Evolutionary conservation across 2,329 filamentous ascomycete genomes (phyloP).

Genomic region (Nothopassalora personata): DNA sequence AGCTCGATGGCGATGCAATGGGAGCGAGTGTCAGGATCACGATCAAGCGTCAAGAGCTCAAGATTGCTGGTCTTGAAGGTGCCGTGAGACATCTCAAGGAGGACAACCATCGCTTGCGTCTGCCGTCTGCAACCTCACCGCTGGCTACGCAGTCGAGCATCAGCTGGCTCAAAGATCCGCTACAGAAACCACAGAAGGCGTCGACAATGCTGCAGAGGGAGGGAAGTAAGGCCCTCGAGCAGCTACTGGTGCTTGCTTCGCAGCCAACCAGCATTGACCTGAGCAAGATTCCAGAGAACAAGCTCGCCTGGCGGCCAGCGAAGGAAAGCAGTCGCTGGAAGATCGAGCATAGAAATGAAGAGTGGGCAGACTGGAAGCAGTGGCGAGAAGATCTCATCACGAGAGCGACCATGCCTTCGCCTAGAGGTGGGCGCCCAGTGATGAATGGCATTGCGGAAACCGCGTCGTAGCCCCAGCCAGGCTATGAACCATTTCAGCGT

Average conservation of each 20-base stretch:
- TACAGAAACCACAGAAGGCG: slow-evolving; percentile 40
- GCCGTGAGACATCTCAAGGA: slow-evolving; percentile 64
- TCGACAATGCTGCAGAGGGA: slow-evolving; percentile 53
- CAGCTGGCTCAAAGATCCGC: slow-evolving; percentile 61
- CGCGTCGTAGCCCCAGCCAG: neutral
- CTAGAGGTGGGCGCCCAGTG: neutral
- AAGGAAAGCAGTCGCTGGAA: slow-evolving; percentile 61
- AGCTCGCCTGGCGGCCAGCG: slow-evolving; percentile 61
- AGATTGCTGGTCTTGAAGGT: slow-evolving; percentile 56
- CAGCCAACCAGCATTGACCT: slow-evolving; percentile 56
- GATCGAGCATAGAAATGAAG: slow-evolving; percentile 59
- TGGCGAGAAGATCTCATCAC: slow-evolving; percentile 7
- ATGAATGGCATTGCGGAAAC: neutral
- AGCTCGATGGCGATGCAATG: slow-evolving; percentile 60
- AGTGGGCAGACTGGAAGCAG: slow-evolving; percentile 49
- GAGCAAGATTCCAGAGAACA: slow-evolving; percentile 52
- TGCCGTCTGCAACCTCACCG: slow-evolving; percentile 31
- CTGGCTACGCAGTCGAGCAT: slow-evolving; percentile 31
- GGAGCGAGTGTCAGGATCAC: slow-evolving; percentile 68
- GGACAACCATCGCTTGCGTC: slow-evolving; percentile 59
- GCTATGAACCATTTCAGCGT: neutral
- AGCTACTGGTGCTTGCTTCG: slow-evolving; percentile 59
- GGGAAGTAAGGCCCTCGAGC: slow-evolving; percentile 58
- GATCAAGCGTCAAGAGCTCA: slow-evolving; percentile 63
- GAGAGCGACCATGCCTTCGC: neutral